A percentile compares a stretch with the other conserved stretches of the same genome.
phyloP scores from a whole-genome alignment of 2,329 filamentous ascomycete genomes.

The Epichloe glyceriae region DNA sequence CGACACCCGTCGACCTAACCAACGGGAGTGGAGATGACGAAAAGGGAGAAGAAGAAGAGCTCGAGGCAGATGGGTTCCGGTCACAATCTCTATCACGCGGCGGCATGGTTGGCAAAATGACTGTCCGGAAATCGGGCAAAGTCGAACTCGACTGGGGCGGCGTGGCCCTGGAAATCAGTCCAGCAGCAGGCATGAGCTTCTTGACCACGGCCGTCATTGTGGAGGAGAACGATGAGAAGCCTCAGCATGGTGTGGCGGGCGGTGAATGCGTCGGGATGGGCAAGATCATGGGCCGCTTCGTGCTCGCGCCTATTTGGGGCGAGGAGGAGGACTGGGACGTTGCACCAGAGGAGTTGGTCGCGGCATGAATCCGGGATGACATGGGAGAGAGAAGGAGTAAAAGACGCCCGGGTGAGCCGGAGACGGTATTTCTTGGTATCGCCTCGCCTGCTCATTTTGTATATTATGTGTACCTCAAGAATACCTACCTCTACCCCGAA shows the following conservation, averaged over 20 bases:
- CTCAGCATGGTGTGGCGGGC: constrained; percentile 25
- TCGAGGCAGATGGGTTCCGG: constrained; percentile 21
- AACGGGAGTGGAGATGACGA: constrained; percentile 14
- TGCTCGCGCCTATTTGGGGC: constrained; percentile 43
- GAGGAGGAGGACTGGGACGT: constrained; percentile 45
- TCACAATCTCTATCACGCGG: constrained; percentile 32
- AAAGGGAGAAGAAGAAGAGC: constrained; percentile 19
- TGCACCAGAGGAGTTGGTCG: constrained; percentile 20
- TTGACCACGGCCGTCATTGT: constrained; percentile 46
- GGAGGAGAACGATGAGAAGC: constrained; percentile 42
- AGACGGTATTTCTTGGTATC: too few species aligned
- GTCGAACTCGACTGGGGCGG: constrained; percentile 53
- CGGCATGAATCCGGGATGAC: neutral
- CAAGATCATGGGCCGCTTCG: constrained; percentile 48
- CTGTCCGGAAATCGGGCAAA: constrained; percentile 48
- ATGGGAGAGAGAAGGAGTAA: neutral
- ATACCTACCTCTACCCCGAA: neutral
- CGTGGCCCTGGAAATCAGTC: constrained; percentile 36
- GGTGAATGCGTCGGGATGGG: constrained; percentile 49
- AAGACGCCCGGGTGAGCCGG: neutral
- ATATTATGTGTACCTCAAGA: too few species aligned
- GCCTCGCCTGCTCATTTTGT: too few species aligned
- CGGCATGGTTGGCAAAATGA: constrained; percentile 47
- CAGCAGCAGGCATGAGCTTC: constrained; percentile 41
- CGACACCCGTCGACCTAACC: constrained; percentile 30